Conservation (phyloP, 2,329 filamentous ascomycete genomes). For the Fusarium subtropicale region DNA sequence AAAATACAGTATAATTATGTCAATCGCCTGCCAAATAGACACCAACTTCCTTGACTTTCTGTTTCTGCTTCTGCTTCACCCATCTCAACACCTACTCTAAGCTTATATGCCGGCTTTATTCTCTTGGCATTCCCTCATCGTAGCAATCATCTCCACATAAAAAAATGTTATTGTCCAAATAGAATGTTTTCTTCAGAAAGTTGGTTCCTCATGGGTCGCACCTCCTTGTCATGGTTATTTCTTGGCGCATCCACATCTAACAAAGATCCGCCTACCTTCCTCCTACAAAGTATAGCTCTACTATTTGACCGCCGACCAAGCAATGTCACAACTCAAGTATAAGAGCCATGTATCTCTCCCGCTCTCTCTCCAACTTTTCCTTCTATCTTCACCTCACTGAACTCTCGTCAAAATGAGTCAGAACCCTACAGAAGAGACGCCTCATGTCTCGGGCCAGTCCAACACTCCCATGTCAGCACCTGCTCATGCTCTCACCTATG, state of each 20-base stretch:
- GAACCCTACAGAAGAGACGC: conserved; percentile 17
- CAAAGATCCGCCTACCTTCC: neutral
- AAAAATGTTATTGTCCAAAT: conserved; percentile 27
- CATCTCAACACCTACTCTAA: neutral
- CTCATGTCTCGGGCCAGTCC: conserved; percentile 42
- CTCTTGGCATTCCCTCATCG: neutral
- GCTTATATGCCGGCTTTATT: neutral
- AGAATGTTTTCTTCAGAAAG: neutral
- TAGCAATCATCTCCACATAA: conserved; percentile 14
- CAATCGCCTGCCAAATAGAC: neutral
- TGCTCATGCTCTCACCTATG: conserved; percentile 37
- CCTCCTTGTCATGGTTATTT: neutral
- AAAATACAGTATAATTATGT: neutral
- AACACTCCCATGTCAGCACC: conserved; percentile 43
- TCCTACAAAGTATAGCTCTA: neutral
- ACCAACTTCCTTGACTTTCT: neutral
- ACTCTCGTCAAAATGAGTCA: conserved; percentile 25
- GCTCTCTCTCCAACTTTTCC: accelerated
- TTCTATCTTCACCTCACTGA: neutral
- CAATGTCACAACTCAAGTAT: neutral
- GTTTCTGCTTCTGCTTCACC: neutral
- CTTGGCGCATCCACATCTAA: conserved; percentile 27
- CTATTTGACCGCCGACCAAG: neutral
- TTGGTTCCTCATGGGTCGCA: neutral
- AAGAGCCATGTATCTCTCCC: neutral